Evolutionary conservation across 768 basidiomycete genomes (phyloP).

Genomic region (Coprinopsis sp.): DNA sequence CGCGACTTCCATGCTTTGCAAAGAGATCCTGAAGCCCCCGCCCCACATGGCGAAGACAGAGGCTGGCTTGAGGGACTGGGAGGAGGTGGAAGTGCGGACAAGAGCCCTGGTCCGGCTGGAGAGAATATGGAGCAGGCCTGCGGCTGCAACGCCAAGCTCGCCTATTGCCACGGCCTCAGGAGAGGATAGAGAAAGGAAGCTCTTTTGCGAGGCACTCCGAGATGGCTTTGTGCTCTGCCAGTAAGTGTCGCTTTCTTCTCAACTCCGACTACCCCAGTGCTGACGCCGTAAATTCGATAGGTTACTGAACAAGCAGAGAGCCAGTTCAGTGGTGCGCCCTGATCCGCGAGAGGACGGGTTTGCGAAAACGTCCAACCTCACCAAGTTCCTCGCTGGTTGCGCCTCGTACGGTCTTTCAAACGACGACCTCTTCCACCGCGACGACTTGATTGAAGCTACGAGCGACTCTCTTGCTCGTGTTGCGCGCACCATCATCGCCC

Average conservation of each 20-base stretch:
- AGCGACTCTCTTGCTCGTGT: constrained; percentile 65
- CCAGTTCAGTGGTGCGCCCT: constrained; percentile 53
- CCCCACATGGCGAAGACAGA: constrained; percentile 47
- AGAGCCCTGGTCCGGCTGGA: constrained; percentile 62
- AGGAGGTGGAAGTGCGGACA: constrained; percentile 69
- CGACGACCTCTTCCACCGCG: constrained; percentile 62
- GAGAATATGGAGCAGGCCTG: constrained; percentile 56
- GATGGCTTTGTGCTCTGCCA: constrained; percentile 90
- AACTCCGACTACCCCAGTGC: constrained; percentile 4
- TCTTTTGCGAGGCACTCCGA: constrained; percentile 70
- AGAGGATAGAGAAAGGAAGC: constrained; percentile 70
- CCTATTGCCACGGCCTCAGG: constrained; percentile 35
- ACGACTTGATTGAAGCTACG: constrained; percentile 61
- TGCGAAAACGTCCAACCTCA: constrained; percentile 63
- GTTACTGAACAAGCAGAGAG: constrained; percentile 73
- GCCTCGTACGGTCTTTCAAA: constrained; percentile 58
- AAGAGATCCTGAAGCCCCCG: constrained; percentile 62
- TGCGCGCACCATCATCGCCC: constrained; percentile 65
- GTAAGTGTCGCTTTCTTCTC: constrained; percentile 45
- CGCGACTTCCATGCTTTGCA: constrained; percentile 61
- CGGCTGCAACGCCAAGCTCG: constrained; percentile 18
- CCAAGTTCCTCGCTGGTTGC: constrained; percentile 75
- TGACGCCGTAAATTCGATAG: constrained; percentile 33
- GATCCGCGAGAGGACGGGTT: constrained; percentile 66
- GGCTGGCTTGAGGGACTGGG: constrained; percentile 54